Conservation (phyloP, 2,329 filamentous ascomycete genomes). For the Albifimbria verrucaria region DNA sequence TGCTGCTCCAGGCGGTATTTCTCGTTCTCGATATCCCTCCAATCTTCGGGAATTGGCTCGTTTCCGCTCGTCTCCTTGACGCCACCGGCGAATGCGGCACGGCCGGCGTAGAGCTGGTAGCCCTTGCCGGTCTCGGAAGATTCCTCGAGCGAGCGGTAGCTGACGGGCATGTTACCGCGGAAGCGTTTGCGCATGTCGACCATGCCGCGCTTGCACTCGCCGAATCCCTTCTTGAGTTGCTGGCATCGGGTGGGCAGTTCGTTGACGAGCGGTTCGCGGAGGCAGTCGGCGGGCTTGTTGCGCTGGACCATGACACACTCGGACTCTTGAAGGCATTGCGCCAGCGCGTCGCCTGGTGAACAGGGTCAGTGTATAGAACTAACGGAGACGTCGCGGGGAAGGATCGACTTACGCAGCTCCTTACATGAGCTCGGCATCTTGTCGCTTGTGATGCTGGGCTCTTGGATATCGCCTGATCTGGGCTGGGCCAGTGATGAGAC, state of each 20-base stretch:
- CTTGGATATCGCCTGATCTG: background rate
- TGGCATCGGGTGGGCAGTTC: slow-evolving; percentile 84
- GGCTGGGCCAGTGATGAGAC: background rate
- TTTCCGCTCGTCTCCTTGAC: slow-evolving; percentile 66
- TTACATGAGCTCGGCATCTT: slow-evolving; percentile 93
- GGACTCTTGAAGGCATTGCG: slow-evolving; percentile 90
- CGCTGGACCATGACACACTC: slow-evolving; percentile 95
- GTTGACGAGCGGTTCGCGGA: slow-evolving; percentile 76
- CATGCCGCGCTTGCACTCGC: slow-evolving; percentile 93
- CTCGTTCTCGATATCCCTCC: slow-evolving; percentile 64
- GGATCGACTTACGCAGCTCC: slow-evolving; percentile 74
- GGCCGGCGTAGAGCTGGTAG: slow-evolving; percentile 77
- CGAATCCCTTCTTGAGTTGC: slow-evolving; percentile 88
- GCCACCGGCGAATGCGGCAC: slow-evolving; percentile 63
- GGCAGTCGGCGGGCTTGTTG: slow-evolving; percentile 81
- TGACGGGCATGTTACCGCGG: slow-evolving; percentile 85
- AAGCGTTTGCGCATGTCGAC: slow-evolving; percentile 99
- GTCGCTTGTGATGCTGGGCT: slow-evolving; percentile 16
- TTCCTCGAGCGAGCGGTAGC: slow-evolving; percentile 54
- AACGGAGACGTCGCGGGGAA: slow-evolving; percentile 1
- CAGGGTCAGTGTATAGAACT: slow-evolving; percentile 1
- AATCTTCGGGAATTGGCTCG: slow-evolving; percentile 58
- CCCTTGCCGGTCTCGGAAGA: slow-evolving; percentile 54
- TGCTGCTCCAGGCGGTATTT: slow-evolving; percentile 42
- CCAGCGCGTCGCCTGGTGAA: slow-evolving; percentile 76